phyloP scores from a whole-genome alignment of 306 rosid genomes.

The Bauhinia variegata region DNA sequence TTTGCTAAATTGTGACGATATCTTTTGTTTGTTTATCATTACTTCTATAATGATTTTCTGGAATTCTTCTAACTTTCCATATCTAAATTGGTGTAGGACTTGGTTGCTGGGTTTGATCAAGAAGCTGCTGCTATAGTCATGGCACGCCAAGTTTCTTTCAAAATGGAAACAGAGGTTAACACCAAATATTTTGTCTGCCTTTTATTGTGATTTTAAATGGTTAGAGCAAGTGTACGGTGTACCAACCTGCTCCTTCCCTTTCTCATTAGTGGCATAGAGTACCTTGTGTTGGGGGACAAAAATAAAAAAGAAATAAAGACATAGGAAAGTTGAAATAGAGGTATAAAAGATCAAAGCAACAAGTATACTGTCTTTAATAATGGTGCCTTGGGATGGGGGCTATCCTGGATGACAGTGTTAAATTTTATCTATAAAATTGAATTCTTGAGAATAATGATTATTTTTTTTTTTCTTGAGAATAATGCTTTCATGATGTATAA shows the following conservation, averaged over 20 bases:
- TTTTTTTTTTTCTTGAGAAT: too few species aligned
- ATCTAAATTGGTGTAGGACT: slow-evolving; percentile 57
- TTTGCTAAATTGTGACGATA: neutral
- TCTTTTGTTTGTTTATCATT: slow-evolving; percentile 18
- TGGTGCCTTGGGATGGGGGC: neutral
- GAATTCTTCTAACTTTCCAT: slow-evolving; percentile 23
- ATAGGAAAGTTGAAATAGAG: too few species aligned
- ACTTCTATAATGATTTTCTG: slow-evolving; percentile 5
- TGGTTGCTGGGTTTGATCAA: slow-evolving; percentile 99
- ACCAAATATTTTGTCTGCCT: slow-evolving; percentile 8
- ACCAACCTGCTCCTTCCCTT: neutral
- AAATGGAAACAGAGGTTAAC: slow-evolving; percentile 97
- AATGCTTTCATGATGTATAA: neutral
- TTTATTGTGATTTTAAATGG: slow-evolving; percentile 21
- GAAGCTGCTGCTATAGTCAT: slow-evolving; percentile 98
- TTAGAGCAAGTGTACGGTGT: neutral
- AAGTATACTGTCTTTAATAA: neutral
- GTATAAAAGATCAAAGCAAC: neutral
- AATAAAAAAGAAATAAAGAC: too few species aligned
- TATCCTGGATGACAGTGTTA: neutral
- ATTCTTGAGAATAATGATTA: too few species aligned
- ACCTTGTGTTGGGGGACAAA: too few species aligned
- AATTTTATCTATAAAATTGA: too few species aligned
- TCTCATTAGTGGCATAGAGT: neutral
- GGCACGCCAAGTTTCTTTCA: slow-evolving; percentile 96